Base-by-base conservation (phyloP, 768 basidiomycete genomes). In the Amanita subjunquillea region DNA sequence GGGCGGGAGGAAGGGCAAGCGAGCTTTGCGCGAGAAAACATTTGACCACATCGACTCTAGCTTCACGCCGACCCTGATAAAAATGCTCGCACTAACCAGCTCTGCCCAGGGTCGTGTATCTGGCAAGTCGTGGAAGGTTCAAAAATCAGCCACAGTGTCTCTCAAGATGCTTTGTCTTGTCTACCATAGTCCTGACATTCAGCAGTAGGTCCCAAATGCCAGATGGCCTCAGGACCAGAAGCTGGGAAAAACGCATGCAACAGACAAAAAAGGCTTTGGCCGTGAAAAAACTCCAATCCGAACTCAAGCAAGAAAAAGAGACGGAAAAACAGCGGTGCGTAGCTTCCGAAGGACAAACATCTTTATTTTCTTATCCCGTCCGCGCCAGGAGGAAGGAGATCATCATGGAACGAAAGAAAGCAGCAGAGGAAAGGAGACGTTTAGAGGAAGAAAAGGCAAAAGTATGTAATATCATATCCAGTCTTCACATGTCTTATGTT, bases 251-350 rank as follows among this genome's bases (percentile, higher is more conserved):
- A 32, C 74, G 89, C 36, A 87, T 88, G 77, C 72, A 78, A 55
- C 80, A 81, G 62, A 79, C 80, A 23, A 78, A 78, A 62, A 79
- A 78, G 59, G 77, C 77, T 17, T 71, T 72, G 37, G 85, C 89
- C 17, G 75, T 86, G 55, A 91, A 87, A 66, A 82, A 84, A 62
- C 70, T 91, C 29, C 73, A 89, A 65, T 60, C 65, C 8, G 88
- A 89, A 57, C 74, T 91, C 57, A 85, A 79, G 62, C 82, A 85
- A 43, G 89, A 91, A 64, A 90, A 88, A 59, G 69, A 75, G 58
- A 77, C 81, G 3, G 88, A 89, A 59, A 68, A 74, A 44, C 70
- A 74, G 56, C 73, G 83, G 87, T 82, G 55, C 51, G 67, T 62
- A 40, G 25, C 36, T 50, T 22, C 44, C 38, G 47, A 36, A 30